These are phyloP conservation scores for Phaeosphaeria sp. DNA, from an alignment of 2,329 filamentous ascomycete genomes.

Conservation along the genomic window DNA sequence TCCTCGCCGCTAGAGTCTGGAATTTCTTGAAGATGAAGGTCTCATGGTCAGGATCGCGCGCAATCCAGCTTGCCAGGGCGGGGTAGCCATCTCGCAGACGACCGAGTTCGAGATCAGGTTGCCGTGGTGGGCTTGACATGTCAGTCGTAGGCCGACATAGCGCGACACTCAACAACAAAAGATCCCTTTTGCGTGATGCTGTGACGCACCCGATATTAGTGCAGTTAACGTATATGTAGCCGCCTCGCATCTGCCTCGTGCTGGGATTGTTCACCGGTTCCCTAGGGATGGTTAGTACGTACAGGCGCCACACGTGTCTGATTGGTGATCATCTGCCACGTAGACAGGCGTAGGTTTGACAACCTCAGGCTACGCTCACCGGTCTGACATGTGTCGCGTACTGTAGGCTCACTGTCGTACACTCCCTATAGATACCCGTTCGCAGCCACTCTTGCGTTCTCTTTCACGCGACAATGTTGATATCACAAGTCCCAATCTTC, in stretches of 20 bases:
- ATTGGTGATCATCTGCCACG: neutral
- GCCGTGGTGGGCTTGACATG: neutral
- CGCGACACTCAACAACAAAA: neutral
- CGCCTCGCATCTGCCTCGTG: neutral
- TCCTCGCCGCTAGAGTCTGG: slow-evolving; percentile 17
- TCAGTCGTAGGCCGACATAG: neutral
- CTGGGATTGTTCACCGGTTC: neutral
- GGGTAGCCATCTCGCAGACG: slow-evolving; percentile 14
- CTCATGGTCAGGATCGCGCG: slow-evolving; percentile 22
- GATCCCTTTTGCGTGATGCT: neutral
- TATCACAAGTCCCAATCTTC: no score
- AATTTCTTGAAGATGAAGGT: slow-evolving; percentile 28
- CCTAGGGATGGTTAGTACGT: neutral
- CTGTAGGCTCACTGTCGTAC: no score
- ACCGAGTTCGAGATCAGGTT: slow-evolving; percentile 2
- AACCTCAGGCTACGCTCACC: no score
- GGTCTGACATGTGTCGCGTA: no score
- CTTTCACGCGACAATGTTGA: no score
- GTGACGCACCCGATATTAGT: neutral
- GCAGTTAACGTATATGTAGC: no score
- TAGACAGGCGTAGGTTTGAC: no score
- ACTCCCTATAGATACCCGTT: no score
- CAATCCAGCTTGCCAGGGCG: slow-evolving; percentile 25
- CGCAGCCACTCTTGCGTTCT: no score
- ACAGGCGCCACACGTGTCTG: neutral